Conservation (phyloP, 83 land plant species). For the Larix sibirica region DNA sequence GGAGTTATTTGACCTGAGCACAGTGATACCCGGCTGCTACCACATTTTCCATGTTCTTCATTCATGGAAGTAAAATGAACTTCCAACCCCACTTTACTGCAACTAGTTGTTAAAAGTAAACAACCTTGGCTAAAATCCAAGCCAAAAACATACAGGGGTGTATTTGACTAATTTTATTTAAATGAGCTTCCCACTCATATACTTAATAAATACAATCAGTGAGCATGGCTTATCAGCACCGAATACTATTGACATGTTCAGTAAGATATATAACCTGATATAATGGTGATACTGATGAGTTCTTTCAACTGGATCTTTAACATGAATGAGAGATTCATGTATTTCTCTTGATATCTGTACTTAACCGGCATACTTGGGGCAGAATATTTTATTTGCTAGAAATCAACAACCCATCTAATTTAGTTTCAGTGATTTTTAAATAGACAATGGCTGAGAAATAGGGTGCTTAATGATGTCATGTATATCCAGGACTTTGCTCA, state of each 20-base stretch:
- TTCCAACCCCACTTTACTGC: no score
- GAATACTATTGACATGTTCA: no score
- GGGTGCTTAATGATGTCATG: background rate
- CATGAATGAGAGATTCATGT: background rate
- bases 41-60: no score
- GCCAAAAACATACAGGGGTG: background rate
- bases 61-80: no score
- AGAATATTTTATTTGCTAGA: background rate
- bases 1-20: no score
- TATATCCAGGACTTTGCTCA: conserved; percentile 93
- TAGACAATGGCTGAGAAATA: background rate
- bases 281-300: background rate
- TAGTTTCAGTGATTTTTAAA: background rate
- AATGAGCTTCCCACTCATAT: background rate
- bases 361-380: background rate
- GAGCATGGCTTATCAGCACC: background rate
- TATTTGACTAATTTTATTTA: background rate
- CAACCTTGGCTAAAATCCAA: no score
- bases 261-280: background rate
- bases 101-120: no score
- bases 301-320: background rate
- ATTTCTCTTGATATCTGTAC: background rate
- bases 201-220: background rate
- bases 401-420: background rate
- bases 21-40: no score